phyloP scores from a whole-genome alignment of 2,329 filamentous ascomycete species.

The Fusarium sororula region DNA sequence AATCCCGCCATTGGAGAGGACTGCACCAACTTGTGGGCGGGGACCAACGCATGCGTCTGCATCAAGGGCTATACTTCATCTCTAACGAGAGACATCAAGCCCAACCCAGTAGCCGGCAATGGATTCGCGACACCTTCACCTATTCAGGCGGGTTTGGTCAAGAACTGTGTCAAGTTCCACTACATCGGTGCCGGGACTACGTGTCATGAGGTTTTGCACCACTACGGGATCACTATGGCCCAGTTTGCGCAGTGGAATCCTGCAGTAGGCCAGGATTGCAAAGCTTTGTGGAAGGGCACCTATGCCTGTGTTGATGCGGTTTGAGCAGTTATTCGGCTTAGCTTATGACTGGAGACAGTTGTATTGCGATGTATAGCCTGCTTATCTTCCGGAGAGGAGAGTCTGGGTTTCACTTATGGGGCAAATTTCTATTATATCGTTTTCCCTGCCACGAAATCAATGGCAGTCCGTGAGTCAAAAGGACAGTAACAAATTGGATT shows the following conservation, averaged over 20 bases:
- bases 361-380: fast-evolving
- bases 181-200: not conserved
- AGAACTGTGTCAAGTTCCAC: constrained; percentile 17
- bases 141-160: not conserved
- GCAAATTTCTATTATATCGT: too few relatives aligned
- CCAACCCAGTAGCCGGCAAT: not conserved
- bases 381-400: not conserved
- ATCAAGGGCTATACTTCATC: not conserved
- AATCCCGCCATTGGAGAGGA: not conserved
- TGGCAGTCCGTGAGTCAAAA: fast-evolving
- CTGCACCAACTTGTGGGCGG: not conserved
- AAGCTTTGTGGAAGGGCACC: not conserved
- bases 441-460: fast-evolving
- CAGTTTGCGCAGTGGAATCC: constrained; percentile 10
- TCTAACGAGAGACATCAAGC: not conserved
- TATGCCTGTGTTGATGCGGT: not conserved
- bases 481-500: not conserved
- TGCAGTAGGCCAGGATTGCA: not conserved
- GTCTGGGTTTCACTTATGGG: not conserved
- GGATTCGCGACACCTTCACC: not conserved
- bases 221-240: not conserved
- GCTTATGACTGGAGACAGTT: fast-evolving
- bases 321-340: not conserved
- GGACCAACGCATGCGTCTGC: not conserved
- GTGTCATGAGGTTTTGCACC: not conserved